Percentiles rank a stretch among this genome's conserved stretches.
Conservation (phyloP, 2,329 filamentous ascomycete genomes). For the Talaromyces sp. region DNA sequence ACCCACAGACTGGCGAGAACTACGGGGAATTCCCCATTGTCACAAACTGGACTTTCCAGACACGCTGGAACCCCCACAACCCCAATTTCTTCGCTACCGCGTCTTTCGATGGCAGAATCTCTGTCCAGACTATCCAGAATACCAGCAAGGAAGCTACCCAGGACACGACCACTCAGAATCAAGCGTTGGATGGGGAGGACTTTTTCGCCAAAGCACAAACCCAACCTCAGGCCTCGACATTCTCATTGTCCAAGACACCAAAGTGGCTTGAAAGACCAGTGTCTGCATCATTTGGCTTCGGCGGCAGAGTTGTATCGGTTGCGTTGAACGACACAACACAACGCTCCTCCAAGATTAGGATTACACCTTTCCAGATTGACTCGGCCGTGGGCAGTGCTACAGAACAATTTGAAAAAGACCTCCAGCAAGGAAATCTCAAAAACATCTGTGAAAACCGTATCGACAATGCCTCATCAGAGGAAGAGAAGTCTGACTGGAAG, state of each 20-base stretch:
- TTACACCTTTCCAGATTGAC: constrained; percentile 86
- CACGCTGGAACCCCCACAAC: constrained; percentile 88
- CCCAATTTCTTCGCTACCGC: constrained; percentile 89
- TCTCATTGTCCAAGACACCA: constrained; percentile 79
- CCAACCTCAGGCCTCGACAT: constrained; percentile 84
- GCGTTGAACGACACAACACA: constrained; percentile 58
- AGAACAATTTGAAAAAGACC: constrained; percentile 77
- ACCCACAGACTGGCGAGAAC: constrained; percentile 80
- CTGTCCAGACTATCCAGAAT: constrained; percentile 88
- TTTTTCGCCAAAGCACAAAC: constrained; percentile 94
- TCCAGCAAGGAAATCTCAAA: constrained; percentile 72
- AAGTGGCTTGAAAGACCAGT: constrained; percentile 85
- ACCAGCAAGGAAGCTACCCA: constrained; percentile 71
- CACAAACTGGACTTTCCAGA: constrained; percentile 99
- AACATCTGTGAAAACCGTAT: constrained; percentile 77
- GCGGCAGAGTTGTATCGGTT: constrained; percentile 83
- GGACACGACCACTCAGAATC: constrained; percentile 57
- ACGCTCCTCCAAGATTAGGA: constrained; percentile 69
- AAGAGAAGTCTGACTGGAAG: constrained; percentile 94
- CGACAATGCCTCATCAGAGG: constrained; percentile 69
- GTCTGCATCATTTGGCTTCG: constrained; percentile 90
- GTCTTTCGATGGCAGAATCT: constrained; percentile 95
- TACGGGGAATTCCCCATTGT: constrained; percentile 94
- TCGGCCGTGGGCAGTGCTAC: constrained; percentile 78
- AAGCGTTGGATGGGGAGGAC: constrained; percentile 80